These are phyloP conservation scores for Esteya vermicola DNA, from an alignment of 2,329 filamentous ascomycete genomes.

Conservation along the genomic window DNA sequence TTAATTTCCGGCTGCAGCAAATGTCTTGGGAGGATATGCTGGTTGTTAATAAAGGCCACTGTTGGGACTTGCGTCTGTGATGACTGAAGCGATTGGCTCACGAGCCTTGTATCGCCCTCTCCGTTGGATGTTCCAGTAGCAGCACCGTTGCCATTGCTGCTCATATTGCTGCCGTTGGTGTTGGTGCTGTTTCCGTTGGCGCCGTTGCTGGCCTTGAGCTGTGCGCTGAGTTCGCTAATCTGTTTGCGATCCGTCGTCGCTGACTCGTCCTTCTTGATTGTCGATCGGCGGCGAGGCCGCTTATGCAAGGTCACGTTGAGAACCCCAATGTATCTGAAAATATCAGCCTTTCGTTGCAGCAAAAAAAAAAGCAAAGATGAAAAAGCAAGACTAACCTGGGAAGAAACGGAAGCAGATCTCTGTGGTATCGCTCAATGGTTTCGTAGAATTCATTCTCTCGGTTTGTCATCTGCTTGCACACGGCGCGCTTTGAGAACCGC, in stretches of 20 bases:
- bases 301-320: constrained; percentile 93
- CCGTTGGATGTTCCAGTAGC: not conserved
- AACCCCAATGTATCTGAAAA: constrained; percentile 77
- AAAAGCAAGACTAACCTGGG: constrained; percentile 46
- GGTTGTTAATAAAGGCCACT: constrained; percentile 86
- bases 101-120: constrained; percentile 22
- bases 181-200: no score
- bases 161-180: no score
- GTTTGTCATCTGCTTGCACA: constrained; percentile 97
- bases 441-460: constrained; percentile 98
- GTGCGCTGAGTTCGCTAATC: constrained; percentile 13
- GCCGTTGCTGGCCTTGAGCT: constrained; percentile 7
- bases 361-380: constrained; percentile 3
- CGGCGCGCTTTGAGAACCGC: constrained; percentile 84
- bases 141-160: no score
- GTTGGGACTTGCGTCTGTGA: constrained; percentile 58
- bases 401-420: constrained; percentile 77
- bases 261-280: constrained; percentile 33
- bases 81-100: constrained; percentile 64
- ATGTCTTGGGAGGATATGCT: constrained; percentile 79
- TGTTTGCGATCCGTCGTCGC: constrained; percentile 21
- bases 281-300: constrained; percentile 51
- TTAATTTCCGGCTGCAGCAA: constrained; percentile 50
- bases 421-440: constrained; percentile 80
- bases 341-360: not conserved